phyloP scores from a whole-genome alignment of 2,329 filamentous ascomycete species.

The Sporothrix schenckii region DNA sequence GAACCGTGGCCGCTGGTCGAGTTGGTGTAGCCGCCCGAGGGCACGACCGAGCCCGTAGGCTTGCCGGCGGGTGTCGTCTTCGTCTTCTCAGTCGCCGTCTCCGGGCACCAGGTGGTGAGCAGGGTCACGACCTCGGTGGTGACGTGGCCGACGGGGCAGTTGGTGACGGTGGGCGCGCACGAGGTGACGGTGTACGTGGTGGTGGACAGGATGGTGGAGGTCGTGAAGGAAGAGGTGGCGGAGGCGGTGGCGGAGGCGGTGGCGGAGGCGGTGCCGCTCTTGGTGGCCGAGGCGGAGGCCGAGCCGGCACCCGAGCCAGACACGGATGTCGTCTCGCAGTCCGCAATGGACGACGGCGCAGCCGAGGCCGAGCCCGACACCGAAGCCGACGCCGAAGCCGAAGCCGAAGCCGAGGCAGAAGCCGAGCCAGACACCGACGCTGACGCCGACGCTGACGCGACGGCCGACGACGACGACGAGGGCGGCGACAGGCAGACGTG shows the following conservation, averaged over 20 bases:
- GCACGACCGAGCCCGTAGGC: background rate
- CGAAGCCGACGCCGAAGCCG: background rate
- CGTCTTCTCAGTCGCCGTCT: background rate
- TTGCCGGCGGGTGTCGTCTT: background rate
- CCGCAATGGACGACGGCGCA: background rate
- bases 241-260: background rate
- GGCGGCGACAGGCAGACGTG: slow-evolving; percentile 12
- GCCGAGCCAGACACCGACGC: background rate
- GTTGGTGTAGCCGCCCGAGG: slow-evolving; percentile 13
- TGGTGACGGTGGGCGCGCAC: slow-evolving; percentile 34
- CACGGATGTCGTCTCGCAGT: background rate
- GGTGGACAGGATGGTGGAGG: slow-evolving; percentile 36
- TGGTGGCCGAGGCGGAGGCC: background rate
- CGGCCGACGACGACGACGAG: slow-evolving; percentile 1
- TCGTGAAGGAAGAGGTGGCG: slow-evolving; percentile 27
- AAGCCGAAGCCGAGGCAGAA: background rate
- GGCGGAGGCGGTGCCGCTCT: background rate
- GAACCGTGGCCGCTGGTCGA: background rate
- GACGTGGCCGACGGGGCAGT: slow-evolving; percentile 36
- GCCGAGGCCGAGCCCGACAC: no score
- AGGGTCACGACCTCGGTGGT: slow-evolving; percentile 40
- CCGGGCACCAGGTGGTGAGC: slow-evolving; percentile 45
- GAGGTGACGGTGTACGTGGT: slow-evolving; percentile 40
- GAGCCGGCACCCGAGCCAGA: background rate
- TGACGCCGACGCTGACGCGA: background rate